Conservation (phyloP, 2,329 filamentous ascomycete species). For the Neofusicoccum sp. region DNA sequence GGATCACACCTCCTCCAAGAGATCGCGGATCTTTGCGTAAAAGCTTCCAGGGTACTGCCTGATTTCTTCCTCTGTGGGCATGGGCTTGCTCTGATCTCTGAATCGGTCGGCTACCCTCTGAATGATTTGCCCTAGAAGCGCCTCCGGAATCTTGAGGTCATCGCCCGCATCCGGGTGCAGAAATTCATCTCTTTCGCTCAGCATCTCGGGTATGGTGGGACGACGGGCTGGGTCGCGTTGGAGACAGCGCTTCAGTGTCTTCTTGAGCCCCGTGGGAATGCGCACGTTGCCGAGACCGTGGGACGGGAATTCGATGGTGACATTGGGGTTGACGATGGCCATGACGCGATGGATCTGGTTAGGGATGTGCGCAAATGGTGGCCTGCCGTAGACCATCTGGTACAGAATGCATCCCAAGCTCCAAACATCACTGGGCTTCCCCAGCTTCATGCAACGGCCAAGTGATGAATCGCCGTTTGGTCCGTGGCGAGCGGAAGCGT, state of each 20-base stretch:
- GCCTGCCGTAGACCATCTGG: conserved; percentile 97
- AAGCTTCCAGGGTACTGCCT: conserved; percentile 46
- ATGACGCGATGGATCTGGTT: conserved; percentile 85
- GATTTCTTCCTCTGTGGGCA: conserved; percentile 58
- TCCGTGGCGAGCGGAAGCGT: conserved; percentile 54
- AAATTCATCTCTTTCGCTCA: conserved; percentile 56
- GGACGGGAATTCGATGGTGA: conserved; percentile 69
- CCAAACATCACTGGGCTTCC: conserved; percentile 96
- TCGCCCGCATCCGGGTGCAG: conserved; percentile 57
- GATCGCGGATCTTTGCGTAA: conserved; percentile 46
- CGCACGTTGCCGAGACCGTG: conserved; percentile 63
- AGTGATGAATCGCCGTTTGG: conserved; percentile 36
- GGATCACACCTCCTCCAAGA: conserved; percentile 32
- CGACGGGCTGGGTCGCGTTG: conserved; percentile 57
- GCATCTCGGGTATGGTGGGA: conserved; percentile 57
- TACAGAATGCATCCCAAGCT: conserved; percentile 94
- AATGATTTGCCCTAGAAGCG: conserved; percentile 60
- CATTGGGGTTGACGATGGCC: conserved; percentile 77
- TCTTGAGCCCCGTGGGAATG: conserved; percentile 55
- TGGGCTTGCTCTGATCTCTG: conserved; percentile 48
- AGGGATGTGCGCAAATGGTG: conserved; percentile 87
- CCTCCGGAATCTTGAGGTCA: conserved; percentile 50
- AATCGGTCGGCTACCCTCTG: conserved; percentile 60
- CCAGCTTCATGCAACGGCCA: conserved; percentile 86
- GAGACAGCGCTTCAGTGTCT: conserved; percentile 57